phyloP scores from a whole-genome alignment of 2,329 filamentous ascomycete genomes.

The Zymoseptoria pseudotritici region DNA sequence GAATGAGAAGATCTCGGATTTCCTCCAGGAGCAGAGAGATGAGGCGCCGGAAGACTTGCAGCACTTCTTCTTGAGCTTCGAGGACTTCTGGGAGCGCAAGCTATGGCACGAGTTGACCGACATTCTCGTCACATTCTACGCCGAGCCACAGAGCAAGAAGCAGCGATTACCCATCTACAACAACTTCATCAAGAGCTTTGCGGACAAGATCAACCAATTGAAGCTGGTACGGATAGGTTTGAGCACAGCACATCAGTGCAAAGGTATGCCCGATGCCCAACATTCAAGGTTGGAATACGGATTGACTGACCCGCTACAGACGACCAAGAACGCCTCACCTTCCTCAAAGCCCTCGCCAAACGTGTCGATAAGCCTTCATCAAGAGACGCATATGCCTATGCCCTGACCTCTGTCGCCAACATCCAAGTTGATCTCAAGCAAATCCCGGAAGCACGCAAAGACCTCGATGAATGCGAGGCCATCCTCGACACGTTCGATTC shows the following conservation, averaged over 20 bases:
- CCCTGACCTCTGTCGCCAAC: conserved; percentile 79
- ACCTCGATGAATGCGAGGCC: conserved; percentile 78
- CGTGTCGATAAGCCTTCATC: conserved; percentile 89
- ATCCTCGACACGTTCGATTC: conserved; percentile 89
- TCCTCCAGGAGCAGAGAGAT: conserved; percentile 85
- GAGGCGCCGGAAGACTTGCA: conserved; percentile 81
- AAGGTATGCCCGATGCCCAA: conserved; percentile 45
- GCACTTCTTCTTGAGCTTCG: conserved; percentile 79
- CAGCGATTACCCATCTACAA: conserved; percentile 89
- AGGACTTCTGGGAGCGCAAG: conserved; percentile 97
- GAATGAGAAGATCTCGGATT: conserved; percentile 80
- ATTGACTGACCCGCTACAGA: conserved; percentile 46
- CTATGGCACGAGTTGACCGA: conserved; percentile 98
- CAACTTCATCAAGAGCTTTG: conserved; percentile 90
- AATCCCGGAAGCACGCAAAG: conserved; percentile 73
- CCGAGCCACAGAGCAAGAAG: conserved; percentile 66
- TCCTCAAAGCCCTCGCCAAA: conserved; percentile 73
- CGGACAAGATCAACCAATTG: conserved; percentile 97
- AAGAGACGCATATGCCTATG: conserved; percentile 93
- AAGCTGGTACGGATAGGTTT: conserved; percentile 90
- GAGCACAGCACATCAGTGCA: conserved; percentile 77
- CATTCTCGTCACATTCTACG: conserved; percentile 80
- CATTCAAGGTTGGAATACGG: background rate
- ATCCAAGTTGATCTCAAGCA: conserved; percentile 77
- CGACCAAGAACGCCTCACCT: conserved; percentile 75